Evolutionary conservation across 2,329 filamentous ascomycete species (phyloP).

Genomic region (Dactylellina leptospora): DNA sequence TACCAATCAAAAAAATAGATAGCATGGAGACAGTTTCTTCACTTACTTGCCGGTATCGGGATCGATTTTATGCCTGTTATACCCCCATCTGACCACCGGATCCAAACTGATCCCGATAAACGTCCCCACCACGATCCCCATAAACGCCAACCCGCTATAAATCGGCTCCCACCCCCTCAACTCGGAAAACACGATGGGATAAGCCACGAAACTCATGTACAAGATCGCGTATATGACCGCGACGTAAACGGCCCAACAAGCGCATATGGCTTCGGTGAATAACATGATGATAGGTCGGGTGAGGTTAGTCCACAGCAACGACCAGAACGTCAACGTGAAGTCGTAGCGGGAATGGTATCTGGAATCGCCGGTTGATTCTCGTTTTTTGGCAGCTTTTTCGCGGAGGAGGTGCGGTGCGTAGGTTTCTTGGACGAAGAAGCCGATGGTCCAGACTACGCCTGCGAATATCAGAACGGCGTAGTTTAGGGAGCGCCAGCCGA

Average conservation of each 20-base stretch:
- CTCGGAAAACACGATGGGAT: conserved; percentile 62
- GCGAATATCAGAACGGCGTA: conserved; percentile 81
- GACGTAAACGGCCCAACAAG: conserved; percentile 76
- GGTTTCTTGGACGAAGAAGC: conserved; percentile 74
- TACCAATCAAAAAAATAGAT: background rate
- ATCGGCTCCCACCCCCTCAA: conserved; percentile 80
- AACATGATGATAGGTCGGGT: conserved; percentile 79
- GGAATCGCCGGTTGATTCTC: conserved; percentile 75
- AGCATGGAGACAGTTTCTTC: background rate
- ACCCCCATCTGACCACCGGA: conserved; percentile 77
- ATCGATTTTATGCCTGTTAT: conserved; percentile 78
- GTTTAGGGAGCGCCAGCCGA: conserved; percentile 89
- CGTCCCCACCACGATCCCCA: conserved; percentile 72
- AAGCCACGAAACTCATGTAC: conserved; percentile 87
- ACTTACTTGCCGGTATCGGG: conserved; percentile 72
- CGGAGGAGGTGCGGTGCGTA: conserved; percentile 77
- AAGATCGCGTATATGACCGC: conserved; percentile 84
- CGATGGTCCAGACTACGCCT: conserved; percentile 69
- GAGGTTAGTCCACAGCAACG: conserved; percentile 77
- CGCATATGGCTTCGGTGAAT: conserved; percentile 80
- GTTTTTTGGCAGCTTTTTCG: conserved; percentile 70
- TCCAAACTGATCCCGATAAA: conserved; percentile 66
- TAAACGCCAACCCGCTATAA: conserved; percentile 78
- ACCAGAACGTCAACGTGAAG: conserved; percentile 67
- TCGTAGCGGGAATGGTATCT: conserved; percentile 85